Base-by-base conservation (phyloP, 192 early-diverging fungal species). In the Linderina pennispora region DNA sequence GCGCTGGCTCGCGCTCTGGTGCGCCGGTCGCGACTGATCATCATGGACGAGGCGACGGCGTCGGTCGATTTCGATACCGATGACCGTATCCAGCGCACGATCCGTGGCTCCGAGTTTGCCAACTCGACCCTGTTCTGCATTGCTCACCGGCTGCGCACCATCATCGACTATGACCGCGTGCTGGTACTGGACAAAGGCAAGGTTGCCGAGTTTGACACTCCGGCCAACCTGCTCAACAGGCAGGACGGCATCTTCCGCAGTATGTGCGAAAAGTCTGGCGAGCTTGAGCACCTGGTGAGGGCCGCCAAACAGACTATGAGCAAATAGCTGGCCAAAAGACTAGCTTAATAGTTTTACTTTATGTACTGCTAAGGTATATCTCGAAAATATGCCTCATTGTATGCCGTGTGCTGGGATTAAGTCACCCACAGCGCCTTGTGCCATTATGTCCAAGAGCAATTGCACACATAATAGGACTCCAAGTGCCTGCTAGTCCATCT, bases 1-100 rank as follows among this genome's bases (percentile, higher is more conserved):
- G 83, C 83, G 40, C 70, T 92, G 34, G 89, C 89, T 0, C 78
- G 89, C 35, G 86, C 89, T 0, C 74, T 91, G 46, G 64, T 92
- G 19, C 78, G 84, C 33, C 69, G 77, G 9, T 75, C 80, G 24
- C 64, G 65, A 23, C 43, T 90, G 20, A 81, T 93, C 45, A 67
- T 93, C 26, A 66, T 91, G 70, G 88, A 93, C 55, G 90, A 91
- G 54, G 90, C 91, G 0, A 92, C 94, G 0, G 91, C 88, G 2
- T 81, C 78, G 11, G 89, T 92, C 3, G 94, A 97, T 56, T 80
- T 83, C 59, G 75, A 81, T 42, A 94, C 90, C 0, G 94, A 98
- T 53, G 76, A 76, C n/a, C 75, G 75, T 31, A 94, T 97, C 59
- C 94, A 97, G 63, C 55, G 61, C 16, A 90, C 91, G 0, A 93